These are phyloP conservation scores for Yueomyces sinensis DNA, from an alignment of 805 yeast species.

Conservation along the genomic window DNA sequence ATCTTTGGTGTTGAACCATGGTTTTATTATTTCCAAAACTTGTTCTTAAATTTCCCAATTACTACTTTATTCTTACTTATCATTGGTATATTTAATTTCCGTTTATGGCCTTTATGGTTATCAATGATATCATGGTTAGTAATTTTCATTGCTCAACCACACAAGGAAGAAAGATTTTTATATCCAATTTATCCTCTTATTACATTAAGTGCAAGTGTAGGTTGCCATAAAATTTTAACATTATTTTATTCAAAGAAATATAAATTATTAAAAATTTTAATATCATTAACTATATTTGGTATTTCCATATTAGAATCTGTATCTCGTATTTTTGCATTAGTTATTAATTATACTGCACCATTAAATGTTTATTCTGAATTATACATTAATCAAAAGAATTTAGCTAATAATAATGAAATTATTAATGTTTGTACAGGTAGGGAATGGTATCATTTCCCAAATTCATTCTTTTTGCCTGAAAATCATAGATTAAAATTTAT, in stretches of 20 bases:
- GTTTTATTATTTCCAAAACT: slow-evolving; percentile 53
- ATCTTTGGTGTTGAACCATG: slow-evolving; percentile 83
- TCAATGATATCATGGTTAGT: slow-evolving; percentile 57
- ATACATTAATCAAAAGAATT: not conserved
- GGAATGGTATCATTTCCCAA: slow-evolving; percentile 91
- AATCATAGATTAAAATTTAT: slow-evolving; percentile 54
- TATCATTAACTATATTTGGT: slow-evolving; percentile 9
- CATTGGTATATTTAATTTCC: slow-evolving; percentile 16
- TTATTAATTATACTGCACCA: slow-evolving; percentile 63
- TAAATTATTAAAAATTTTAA: slow-evolving; percentile 2
- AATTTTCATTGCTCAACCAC: slow-evolving; percentile 66
- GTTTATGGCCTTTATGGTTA: slow-evolving; percentile 22
- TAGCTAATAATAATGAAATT: slow-evolving; percentile 6
- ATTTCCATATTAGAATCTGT: slow-evolving; percentile 22
- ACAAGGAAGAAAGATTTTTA: slow-evolving; percentile 84
- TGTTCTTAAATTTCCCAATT: slow-evolving; percentile 58
- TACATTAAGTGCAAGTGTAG: slow-evolving; percentile 46
- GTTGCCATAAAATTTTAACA: slow-evolving; percentile 17
- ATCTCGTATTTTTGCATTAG: slow-evolving; percentile 47
- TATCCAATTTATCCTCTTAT: slow-evolving; percentile 75
- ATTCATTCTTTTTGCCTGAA: slow-evolving; percentile 67
- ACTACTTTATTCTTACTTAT: slow-evolving; percentile 23
- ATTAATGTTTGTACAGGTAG: slow-evolving; percentile 76
- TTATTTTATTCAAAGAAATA: slow-evolving; percentile 2
- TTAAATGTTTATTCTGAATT: slow-evolving; percentile 37